Evolutionary conservation across 768 basidiomycete genomes (phyloP), one percentile per base, ranked within the genome.

Genomic region (Austroboletus festivus): DNA sequence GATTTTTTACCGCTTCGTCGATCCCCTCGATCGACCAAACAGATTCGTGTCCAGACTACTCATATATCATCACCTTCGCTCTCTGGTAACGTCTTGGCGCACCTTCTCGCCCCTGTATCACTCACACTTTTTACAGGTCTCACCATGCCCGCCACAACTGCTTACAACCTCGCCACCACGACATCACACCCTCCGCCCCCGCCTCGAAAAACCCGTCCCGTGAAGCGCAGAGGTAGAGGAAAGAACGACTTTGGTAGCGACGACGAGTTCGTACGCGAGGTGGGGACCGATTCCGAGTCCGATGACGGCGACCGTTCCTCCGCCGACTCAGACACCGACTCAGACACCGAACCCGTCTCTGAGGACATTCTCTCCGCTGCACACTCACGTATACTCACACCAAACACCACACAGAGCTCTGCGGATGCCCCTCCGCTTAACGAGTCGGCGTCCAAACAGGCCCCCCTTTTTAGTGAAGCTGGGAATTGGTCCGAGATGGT

Each of bases 401-500:
- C 85, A 31, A 77, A 78, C 54, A 82, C 81, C 22, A 85, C 83
- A 35, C 80, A 82, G 64, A 81, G 81, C 56, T 78, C 82, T 20
- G 74, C 74, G 24, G 70, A 71, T 37, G 62, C 64, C 15, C 65
- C 66, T 40, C 64, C 69, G 1, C 51, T 54, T 49, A 52, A 42
- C 44, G 56, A 49, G 42, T 53, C 50, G 47, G 58, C 49, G 0
- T 58, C 59, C 20, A 69, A 68, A 43, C 50, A 53, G 12, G 53
- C 64, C 22, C 71, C 79, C 15, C 83, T 87, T 64, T 84, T 85
- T 54, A 68, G 77, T 5, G 63, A 75, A 24, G 42, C 72, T 21
- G 76, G 77, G 15, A 77, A 80, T 57, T 91, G 89, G 89, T 86
- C 87, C 10, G 87, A 91, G 61, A 86, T 90, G 82, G 86, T 90